These are phyloP conservation scores for Phytophthora uliginosa DNA, from an alignment of 352 stramenopile species.

Conservation along the genomic window DNA sequence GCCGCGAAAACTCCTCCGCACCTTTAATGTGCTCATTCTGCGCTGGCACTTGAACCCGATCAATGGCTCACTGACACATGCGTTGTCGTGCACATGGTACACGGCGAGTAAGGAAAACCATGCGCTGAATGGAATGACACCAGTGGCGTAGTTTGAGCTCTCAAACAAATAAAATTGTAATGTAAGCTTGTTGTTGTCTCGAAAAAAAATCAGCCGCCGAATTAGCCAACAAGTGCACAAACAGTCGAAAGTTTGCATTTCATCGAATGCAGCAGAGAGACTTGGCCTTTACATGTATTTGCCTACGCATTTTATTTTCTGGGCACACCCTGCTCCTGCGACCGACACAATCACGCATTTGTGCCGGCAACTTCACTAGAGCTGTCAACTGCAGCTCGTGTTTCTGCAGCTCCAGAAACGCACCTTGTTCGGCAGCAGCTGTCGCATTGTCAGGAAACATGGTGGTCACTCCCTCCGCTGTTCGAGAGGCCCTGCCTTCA, in stretches of 20 bases:
- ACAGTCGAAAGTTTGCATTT: neutral
- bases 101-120: slow-evolving; percentile 1
- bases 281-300: no score
- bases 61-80: slow-evolving; percentile 21
- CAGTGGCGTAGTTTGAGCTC: neutral
- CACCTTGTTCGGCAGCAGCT: neutral
- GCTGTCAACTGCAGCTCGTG: neutral
- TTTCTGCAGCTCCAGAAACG: neutral
- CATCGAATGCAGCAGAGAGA: neutral
- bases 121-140: slow-evolving; percentile 1
- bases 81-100: neutral
- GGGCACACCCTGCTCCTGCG: no score
- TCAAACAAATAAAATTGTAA: neutral
- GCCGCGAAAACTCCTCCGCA: slow-evolving; percentile 29
- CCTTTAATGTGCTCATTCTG: slow-evolving; percentile 34
- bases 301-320: no score
- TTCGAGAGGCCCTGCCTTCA: no score
- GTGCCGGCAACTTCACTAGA: neutral
- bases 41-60: slow-evolving; percentile 27
- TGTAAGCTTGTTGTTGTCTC: neutral
- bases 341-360: no score
- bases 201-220: neutral
- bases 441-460: neutral
- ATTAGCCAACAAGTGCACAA: no score
- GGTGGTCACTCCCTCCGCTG: neutral